Evolutionary conservation across 371 early-diverging fungal species (phyloP), one percentile per base, ranked within the genome.

Genomic region (Parasitella parasitica): DNA sequence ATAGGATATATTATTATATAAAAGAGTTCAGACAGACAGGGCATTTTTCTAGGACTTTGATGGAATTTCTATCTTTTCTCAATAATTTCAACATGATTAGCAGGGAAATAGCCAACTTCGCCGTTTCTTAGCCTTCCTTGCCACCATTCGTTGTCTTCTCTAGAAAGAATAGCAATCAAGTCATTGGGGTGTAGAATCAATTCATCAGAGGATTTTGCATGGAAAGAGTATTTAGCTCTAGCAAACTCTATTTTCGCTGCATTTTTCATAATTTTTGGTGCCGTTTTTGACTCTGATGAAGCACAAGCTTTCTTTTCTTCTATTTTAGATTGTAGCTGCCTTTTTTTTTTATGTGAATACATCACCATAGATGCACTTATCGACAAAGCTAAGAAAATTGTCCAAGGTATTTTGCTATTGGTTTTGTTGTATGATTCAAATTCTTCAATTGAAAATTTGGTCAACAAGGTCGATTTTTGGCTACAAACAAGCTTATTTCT

Each of bases 131-230:
- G 73, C 28, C 89, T 64, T 9, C 95, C 95, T 38, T 88, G 71
- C 96, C 96, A 96, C 96, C 96, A 95, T 68, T 73, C 70, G 53
- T 79, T 80, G 63, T 90, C 91, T 3, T 75, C 78, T 69, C 82
- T 84, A 57, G 75, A 84, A 65, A 86, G 60, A 71, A 95, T 82
- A 0, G 94, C 95, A 54, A 95, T 80, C 34, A 95, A 70, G 34
- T 94, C 94, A 27, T 94, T 94, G 46, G 84, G 83, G 59, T 77
- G 80, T 63, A 96, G 83, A 41, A 77, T 72, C 52, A 96, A 75
- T 70, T 96, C 96, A n/a, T 75, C 79, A 3, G 86, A 84, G 13
- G 81, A 63, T 39, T 88, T 81, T n/a, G 86, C 87, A 0, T 58
- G 58, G 69, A 93, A 96, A 59, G 90, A 92, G 69, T 89, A 91